Percentiles rank a stretch among this genome's conserved stretches.
phyloP scores from a whole-genome alignment of 1,284 basidiomycete species.

The Sporisorium graminicola region DNA sequence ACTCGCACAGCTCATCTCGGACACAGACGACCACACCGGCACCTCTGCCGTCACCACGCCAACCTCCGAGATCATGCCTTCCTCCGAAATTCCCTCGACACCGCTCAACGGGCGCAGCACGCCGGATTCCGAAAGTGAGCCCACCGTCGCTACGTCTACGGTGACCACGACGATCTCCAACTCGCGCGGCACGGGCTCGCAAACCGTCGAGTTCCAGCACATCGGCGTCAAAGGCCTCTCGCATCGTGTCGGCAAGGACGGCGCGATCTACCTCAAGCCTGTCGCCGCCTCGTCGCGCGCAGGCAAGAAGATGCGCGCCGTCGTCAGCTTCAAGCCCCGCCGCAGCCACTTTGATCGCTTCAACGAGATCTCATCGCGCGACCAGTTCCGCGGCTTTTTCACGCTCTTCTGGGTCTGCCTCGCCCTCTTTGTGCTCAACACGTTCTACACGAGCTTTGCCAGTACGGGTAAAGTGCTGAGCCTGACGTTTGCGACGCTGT shows the following conservation, averaged over 20 bases:
- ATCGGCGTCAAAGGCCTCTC: slow-evolving; percentile 53
- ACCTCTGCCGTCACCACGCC: slow-evolving; percentile 27
- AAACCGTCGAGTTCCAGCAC: slow-evolving; percentile 47
- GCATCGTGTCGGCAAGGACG: slow-evolving; percentile 52
- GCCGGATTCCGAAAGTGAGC: slow-evolving; percentile 42
- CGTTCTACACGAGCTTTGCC: slow-evolving; percentile 57
- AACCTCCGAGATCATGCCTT: slow-evolving; percentile 22
- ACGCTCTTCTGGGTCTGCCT: slow-evolving; percentile 68
- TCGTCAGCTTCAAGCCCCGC: slow-evolving; percentile 60
- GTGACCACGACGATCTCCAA: slow-evolving; percentile 52
- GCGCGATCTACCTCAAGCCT: slow-evolving; percentile 55
- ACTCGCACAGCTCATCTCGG: slow-evolving; percentile 20
- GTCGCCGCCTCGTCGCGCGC: slow-evolving; percentile 33
- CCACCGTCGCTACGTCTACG: slow-evolving; percentile 44
- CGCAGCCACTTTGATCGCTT: slow-evolving; percentile 59
- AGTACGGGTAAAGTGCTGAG: slow-evolving; percentile 80
- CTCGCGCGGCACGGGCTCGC: slow-evolving; percentile 35
- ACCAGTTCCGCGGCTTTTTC: slow-evolving; percentile 67
- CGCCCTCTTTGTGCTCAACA: slow-evolving; percentile 64
- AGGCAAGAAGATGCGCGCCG: slow-evolving; percentile 56
- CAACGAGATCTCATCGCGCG: slow-evolving; percentile 46
- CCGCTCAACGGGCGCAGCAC: slow-evolving; percentile 23
- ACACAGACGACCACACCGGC: slow-evolving; percentile 13
- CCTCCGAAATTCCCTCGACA: slow-evolving; percentile 24
- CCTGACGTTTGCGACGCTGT: slow-evolving; percentile 84